Percentiles rank a stretch among this genome's conserved stretches.
Evolutionary conservation across 352 stramenopile genomes (phyloP).

Genomic region (Halophytophthora batemanensis): DNA sequence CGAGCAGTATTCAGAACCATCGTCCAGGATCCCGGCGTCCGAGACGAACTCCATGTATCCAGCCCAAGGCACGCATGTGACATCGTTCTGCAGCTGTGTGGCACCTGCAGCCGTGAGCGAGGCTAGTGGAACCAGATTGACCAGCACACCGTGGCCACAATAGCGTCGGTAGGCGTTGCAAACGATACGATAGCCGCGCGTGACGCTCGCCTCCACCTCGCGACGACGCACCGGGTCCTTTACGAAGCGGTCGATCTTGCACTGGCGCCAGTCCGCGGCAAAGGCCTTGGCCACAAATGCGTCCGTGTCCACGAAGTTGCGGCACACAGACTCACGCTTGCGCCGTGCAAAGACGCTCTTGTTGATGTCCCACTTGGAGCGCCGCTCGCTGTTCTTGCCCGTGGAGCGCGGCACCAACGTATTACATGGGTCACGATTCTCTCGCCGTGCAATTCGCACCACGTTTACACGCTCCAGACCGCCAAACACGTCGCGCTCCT

Average conservation of each 20-base stretch:
- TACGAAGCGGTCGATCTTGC: conserved; percentile 75
- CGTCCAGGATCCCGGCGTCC: conserved; percentile 62
- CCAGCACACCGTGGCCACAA: conserved; percentile 60
- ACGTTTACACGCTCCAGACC: conserved; percentile 49
- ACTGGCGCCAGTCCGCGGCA: conserved; percentile 64
- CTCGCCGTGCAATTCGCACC: conserved; percentile 43
- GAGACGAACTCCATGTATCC: conserved; percentile 70
- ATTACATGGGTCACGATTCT: conserved; percentile 69
- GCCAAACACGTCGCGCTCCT: conserved; percentile 22
- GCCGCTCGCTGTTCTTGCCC: conserved; percentile 34
- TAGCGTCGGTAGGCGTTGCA: conserved; percentile 63
- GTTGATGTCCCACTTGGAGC: conserved; percentile 74
- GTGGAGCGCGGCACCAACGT: conserved; percentile 57
- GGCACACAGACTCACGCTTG: conserved; percentile 54
- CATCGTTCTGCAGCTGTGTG: conserved; percentile 61
- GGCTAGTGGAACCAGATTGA: conserved; percentile 41
- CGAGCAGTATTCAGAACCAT: conserved; percentile 63
- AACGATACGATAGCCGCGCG: conserved; percentile 51
- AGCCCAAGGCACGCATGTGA: conserved; percentile 66
- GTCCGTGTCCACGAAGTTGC: conserved; percentile 68
- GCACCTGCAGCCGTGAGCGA: conserved; percentile 35
- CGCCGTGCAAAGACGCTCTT: conserved; percentile 69
- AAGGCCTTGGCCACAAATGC: conserved; percentile 62
- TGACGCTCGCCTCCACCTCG: conserved; percentile 57
- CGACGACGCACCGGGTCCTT: conserved; percentile 52